phyloP scores from a whole-genome alignment of 108 stramenopile genomes.

The Aureococcus anophagefferens region DNA sequence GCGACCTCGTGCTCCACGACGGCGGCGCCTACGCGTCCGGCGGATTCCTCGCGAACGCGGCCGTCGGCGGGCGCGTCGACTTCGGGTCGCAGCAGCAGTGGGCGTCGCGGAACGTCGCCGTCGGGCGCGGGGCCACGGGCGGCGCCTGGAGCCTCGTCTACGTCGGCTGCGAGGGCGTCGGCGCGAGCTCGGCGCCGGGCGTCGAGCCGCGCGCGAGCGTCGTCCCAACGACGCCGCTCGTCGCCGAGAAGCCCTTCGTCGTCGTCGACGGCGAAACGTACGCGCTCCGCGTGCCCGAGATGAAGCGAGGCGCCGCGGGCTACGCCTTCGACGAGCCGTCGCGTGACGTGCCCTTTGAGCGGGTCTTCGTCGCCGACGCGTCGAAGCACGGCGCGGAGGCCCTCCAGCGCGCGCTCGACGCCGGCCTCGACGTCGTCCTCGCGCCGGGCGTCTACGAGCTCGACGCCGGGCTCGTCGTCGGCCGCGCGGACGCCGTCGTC shows the following conservation, averaged over 20 bases:
- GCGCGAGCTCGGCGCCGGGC: background rate
- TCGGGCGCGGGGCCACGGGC: slow-evolving; percentile 4
- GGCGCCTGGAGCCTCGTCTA: slow-evolving; percentile 68
- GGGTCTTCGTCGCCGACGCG: slow-evolving; percentile 8
- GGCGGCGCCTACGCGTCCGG: slow-evolving; percentile 29
- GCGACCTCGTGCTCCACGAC: background rate
- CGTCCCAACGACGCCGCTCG: background rate
- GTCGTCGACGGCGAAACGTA: background rate
- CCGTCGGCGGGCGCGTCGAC: slow-evolving; percentile 42
- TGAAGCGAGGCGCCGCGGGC: background rate
- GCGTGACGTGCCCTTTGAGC: slow-evolving; percentile 1
- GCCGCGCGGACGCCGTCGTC: slow-evolving; percentile 52
- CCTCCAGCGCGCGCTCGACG: slow-evolving; percentile 51
- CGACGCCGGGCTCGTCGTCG: slow-evolving; percentile 39
- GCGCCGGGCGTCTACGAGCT: slow-evolving; percentile 61
- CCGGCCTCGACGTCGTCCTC: slow-evolving; percentile 63
- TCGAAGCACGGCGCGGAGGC: background rate
- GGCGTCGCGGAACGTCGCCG: too few relatives aligned
- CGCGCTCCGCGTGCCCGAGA: background rate
- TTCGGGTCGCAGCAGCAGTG: slow-evolving; percentile 67
- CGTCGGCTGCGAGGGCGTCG: slow-evolving; percentile 36
- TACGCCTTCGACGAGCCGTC: background rate
- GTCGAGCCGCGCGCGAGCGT: too few relatives aligned
- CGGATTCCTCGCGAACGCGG: slow-evolving; percentile 50
- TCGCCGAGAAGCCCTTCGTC: slow-evolving; percentile 30